phyloP scores from a whole-genome alignment of 139 green algal genomes.

The Astrephomene gubernaculifera region DNA sequence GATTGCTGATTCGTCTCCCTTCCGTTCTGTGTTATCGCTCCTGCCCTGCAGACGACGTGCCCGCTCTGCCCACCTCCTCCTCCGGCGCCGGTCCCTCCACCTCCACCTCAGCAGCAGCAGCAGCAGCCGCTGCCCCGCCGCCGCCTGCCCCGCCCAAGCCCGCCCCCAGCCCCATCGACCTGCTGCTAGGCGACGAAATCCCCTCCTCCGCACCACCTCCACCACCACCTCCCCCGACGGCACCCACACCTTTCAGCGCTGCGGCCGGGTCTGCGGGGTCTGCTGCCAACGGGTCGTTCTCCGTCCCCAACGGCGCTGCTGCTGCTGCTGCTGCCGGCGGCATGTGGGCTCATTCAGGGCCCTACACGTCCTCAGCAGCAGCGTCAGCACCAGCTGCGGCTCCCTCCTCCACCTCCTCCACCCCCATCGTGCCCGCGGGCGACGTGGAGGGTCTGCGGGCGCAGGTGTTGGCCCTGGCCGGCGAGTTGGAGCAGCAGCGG shows the following conservation, averaged over 20 bases:
- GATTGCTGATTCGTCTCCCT: no score
- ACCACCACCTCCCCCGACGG: background rate
- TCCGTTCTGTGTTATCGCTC: no score
- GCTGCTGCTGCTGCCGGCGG: background rate
- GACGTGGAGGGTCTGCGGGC: conserved; percentile 24
- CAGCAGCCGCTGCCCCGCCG: background rate
- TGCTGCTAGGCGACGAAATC: conserved; percentile 32
- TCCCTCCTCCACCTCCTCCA: background rate
- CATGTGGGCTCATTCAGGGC: no score
- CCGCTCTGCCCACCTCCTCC: background rate
- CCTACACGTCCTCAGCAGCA: background rate
- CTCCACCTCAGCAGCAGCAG: background rate
- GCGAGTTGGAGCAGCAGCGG: conserved; percentile 11
- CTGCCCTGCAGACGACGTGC: conserved; percentile 19
- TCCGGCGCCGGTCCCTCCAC: background rate
- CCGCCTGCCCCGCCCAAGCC: background rate
- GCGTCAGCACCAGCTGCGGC: background rate
- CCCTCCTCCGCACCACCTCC: background rate
- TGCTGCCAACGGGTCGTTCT: no score
- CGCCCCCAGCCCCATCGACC: conserved; percentile 6
- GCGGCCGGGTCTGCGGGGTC: no score
- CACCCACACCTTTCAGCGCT: no score
- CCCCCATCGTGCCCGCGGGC: background rate
- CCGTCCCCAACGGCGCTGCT: background rate
- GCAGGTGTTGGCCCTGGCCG: conserved; percentile 8